Base-by-base conservation (phyloP, 345 rosid genomes). In the Hibiscus tridactylites region DNA sequence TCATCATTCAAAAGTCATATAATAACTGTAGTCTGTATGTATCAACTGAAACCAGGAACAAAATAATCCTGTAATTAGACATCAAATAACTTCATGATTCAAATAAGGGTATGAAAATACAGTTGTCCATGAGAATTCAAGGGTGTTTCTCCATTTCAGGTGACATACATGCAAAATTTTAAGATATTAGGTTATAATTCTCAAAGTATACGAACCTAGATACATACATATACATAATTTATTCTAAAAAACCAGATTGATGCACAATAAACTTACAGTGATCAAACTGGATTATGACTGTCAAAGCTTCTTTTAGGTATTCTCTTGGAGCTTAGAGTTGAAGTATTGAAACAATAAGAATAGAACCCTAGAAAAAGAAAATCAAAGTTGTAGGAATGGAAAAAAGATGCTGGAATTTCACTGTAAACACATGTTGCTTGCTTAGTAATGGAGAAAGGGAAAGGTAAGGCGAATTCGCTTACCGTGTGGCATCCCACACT, bases 351-450 rank as follows among this genome's bases (percentile, higher is more conserved):
- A 44, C 47, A 44, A 44, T 9, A 44, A 44, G 17, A 80, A 61
- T 6, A 57, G 16, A 58, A 78, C 29, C 50, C 37, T 46, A 10
- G 44, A 5, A 13, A 56, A 74, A 72, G 47, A 10, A 44, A 44
- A 44, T 2, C 47, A 44, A 3, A 44, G 47, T 0, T 44, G 13
- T 10, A 2, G 47, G 13, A 44, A 44, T 44, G 47, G 47, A 13
- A 15, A 46, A 57, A 76, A 74, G 85, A 72, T 75, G 77, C 64
- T 59, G 73, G 75, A 79, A 79, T 70, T 76, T 65, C 44, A 76
- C 71, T 10, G 60, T 57, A 7, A 13, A 15, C 46, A 5, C 62
- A 64, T 52, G 72, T 66, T 71, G 80, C 70, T 66, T 71, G 80
- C 70, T 50, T 61, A 53, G 71, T 56, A 75, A 52, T 67, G 54